Conservation (phyloP, 441 rosid genomes). For the Populus hybrid region DNA sequence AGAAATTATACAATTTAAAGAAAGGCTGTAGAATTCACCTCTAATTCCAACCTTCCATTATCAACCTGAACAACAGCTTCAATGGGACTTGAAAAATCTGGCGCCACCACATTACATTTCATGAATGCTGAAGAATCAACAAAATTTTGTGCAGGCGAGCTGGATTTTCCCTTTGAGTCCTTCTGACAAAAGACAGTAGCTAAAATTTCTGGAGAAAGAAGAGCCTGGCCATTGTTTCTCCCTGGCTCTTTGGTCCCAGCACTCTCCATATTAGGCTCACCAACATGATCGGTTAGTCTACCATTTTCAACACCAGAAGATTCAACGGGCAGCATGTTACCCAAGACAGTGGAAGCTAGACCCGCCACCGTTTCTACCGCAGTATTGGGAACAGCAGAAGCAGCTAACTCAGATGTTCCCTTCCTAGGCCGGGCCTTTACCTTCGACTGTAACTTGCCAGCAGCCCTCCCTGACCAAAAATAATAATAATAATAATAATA, state of each 20-base stretch:
- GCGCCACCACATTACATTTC: slow-evolving; percentile 5
- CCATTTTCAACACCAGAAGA: slow-evolving; percentile 8
- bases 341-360: slow-evolving; percentile 1
- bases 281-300: slow-evolving; percentile 1
- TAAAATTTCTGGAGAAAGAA: slow-evolving; percentile 16
- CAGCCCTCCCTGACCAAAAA: slow-evolving; percentile 17
- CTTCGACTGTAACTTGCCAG: slow-evolving; percentile 25
- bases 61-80: slow-evolving; percentile 22
- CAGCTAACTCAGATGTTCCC: slow-evolving; percentile 10
- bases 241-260: slow-evolving; percentile 7
- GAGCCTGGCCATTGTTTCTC: slow-evolving; percentile 4
- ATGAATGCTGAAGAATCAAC: slow-evolving; percentile 11
- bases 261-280: slow-evolving; percentile 12
- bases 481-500: too few relatives aligned
- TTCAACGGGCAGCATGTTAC: slow-evolving; percentile 1
- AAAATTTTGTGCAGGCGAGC: slow-evolving; percentile 14
- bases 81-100: slow-evolving; percentile 15
- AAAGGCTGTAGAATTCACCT: slow-evolving; percentile 29
- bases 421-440: slow-evolving; percentile 13
- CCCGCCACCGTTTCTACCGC: neutral
- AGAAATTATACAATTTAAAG: slow-evolving; percentile 6
- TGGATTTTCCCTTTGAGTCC: slow-evolving; percentile 12
- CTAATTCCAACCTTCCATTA: slow-evolving; percentile 28
- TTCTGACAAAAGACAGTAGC: slow-evolving; percentile 12
- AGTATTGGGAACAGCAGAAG: neutral